These are phyloP conservation scores for Hawksworthiomyces lignivorus DNA, from an alignment of 2,329 filamentous ascomycete genomes.

Conservation along the genomic window DNA sequence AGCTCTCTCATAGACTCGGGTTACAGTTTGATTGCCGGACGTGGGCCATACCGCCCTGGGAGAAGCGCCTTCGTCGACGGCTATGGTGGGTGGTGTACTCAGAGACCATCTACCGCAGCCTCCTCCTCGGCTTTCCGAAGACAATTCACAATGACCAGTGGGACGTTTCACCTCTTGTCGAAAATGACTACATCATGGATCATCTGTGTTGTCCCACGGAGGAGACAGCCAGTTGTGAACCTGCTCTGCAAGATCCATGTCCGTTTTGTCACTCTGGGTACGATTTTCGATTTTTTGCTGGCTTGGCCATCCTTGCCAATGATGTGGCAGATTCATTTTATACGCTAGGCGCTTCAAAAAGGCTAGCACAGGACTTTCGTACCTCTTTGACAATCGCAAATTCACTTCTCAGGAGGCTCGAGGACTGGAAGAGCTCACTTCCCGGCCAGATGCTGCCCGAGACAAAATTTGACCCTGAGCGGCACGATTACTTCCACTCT, in stretches of 20 bases:
- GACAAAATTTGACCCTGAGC: background rate
- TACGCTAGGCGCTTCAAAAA: no score
- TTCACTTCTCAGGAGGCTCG: no score
- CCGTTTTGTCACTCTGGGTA: background rate
- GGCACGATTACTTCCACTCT: constrained; percentile 1
- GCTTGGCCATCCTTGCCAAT: background rate
- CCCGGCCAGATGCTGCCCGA: background rate
- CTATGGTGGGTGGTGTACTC: constrained; percentile 1
- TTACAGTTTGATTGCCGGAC: background rate
- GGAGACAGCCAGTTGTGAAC: background rate
- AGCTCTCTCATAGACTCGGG: background rate
- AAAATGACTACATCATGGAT: constrained; percentile 1
- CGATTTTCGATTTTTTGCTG: background rate
- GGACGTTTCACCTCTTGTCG: background rate
- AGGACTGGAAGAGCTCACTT: no score
- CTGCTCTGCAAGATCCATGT: background rate
- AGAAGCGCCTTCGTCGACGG: constrained; percentile 1
- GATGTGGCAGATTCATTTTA: no score
- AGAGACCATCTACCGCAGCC: background rate
- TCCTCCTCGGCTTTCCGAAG: background rate
- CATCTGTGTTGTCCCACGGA: background rate
- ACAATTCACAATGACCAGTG: background rate
- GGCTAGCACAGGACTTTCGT: no score
- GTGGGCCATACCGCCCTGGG: background rate
- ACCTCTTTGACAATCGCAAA: no score